Evolutionary conservation across 495 filamentous ascomycete species (phyloP), one percentile per base, ranked within the genome.

Genomic region (Aspergillus hancockii): DNA sequence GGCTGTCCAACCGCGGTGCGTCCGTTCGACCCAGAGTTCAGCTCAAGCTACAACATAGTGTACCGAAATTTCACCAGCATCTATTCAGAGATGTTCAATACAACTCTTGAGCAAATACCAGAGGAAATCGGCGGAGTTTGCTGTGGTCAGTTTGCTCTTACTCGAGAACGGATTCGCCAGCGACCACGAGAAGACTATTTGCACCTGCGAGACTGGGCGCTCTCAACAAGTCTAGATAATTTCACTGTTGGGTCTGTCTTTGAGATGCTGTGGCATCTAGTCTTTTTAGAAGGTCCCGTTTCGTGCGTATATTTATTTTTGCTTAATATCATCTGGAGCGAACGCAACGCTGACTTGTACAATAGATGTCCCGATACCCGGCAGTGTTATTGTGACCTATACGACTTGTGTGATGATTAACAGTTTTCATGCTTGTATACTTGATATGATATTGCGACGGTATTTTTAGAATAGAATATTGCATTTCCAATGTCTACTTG

Each of bases 191-290:
- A 74, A 41, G 78, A 82, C 14, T 88, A 88, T 61, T 47, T 74
- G 30, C 66, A 64, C 1, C 82, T 74, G 59, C 64, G 83, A 3
- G 60, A 80, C 12, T 88, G 85, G 85, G 58, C 88, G 12, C 36
- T 84, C 1, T 56, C 78, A 10, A 85, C 85, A 30, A 64, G 67
- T 16, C 65, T 85, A 40, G 68, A 71, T 9, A 79, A 85, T 46
- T 67, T 67, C 25, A 58, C 78, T 38, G 81, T 75, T 10, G 86
- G 86, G 8, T 63, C 85, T 16, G 73, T 89, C 12, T 71, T 87
- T 67, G 86, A 89, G 71, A 87, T 83, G 61, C 63, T 81, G 47
- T 89, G 86, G 86, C 86, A 89, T 69, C 78, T 84, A 63, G 68
- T 82, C 61, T 85, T 79, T 45, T 70, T 47, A 23, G 57, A 59